Evolutionary conservation across 345 rosid genomes (phyloP), one percentile per base, ranked within the genome.

Genomic region (Microthlaspi erraticum): DNA sequence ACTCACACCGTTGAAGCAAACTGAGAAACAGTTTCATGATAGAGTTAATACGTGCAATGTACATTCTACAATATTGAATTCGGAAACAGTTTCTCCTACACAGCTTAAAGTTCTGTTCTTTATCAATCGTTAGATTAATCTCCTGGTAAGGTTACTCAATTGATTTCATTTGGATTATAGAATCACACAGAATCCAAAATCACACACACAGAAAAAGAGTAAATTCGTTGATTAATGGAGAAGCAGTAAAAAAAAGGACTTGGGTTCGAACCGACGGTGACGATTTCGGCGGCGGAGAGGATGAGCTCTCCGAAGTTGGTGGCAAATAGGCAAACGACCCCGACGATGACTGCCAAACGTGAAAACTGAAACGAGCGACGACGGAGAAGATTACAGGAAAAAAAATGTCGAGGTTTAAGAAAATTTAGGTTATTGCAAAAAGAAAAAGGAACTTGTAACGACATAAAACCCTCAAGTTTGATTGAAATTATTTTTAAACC

Each of bases 11-110:
- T 55, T 63, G 14, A 38, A 51, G 14, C 18, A 41, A 39, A 39
- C 71, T 66, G 60, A 26, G 8, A 52, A 37, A 37, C 13, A 37
- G 10, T 37, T 37, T 9, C 41, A 37, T 37, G 41, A 37, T 37
- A 37, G 13, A 2, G 10, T 10, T 37, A 46, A 46, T n/a, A n/a
- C n/a, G n/a, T n/a, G n/a, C 44, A 46, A 45, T 45, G 2, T 8
- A 45, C 50, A 45, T 45, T 45, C 50, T 45, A 26, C 4, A 8
- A 8, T 14, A 8, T 8, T 48, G 29, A 48, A 26, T 2, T 48
- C 5, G 5, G 51, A 46, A 46, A 46, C 51, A 17, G 51, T 46
- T 48, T 18, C 52, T 48, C 29, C 9, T 18, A 18, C 52, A 48
- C 8, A 3, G 54, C 32, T 18, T 9, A 18, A 10, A 48, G 29